Base-by-base conservation (phyloP, 257 asterid species). In the Penstemon eatonii region DNA sequence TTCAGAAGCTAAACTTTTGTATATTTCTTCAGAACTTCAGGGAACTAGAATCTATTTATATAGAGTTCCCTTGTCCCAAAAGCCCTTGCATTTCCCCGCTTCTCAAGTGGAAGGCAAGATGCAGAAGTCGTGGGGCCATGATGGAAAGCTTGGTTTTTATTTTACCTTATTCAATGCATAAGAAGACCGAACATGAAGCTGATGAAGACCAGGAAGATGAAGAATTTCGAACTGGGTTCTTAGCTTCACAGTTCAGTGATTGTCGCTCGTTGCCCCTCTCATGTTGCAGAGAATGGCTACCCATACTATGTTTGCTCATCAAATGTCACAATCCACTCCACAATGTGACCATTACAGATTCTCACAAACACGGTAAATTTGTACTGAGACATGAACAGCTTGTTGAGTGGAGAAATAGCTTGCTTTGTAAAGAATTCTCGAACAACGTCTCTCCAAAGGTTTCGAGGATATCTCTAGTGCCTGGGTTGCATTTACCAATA, bases 1-100 rank as follows among this genome's bases (percentile, higher is more conserved):
- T 60, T 38, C 50, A 62, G 41, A 65, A 41, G 19, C 44, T 78
- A 68, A 74, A 62, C 15, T 74, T 78, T 51, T 4, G 57, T 15
- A 37, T 47, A 6, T 70, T 65, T 75, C 77, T 78, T 40, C 52
- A 36, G 53, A 78, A 70, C n/a, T 78, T 78, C 61, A 56, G 33
- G 58, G 47, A 66, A 12, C 75, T 79, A 12, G 56, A 59, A 60
- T 62, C 73, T 8, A 65, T 74, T 51, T 60, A 73, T 53, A 51
- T 79, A 70, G 75, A 70, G 63, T 70, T 67, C 9, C 43, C 51
- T n/a, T 70, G 63, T 13, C 59, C 67, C 3, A 11, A 44, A 54
- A 4, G 2, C 38, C 4, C 56, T 40, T 56, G 42, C 58, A 40
- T 51, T 49, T 47, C 70, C 50, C 45, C 74, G 40, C 42, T 54